Evolutionary conservation across 2,329 filamentous ascomycete species (phyloP), one percentile per base, ranked within the genome.

Genomic region (Penicillium rolfsii): DNA sequence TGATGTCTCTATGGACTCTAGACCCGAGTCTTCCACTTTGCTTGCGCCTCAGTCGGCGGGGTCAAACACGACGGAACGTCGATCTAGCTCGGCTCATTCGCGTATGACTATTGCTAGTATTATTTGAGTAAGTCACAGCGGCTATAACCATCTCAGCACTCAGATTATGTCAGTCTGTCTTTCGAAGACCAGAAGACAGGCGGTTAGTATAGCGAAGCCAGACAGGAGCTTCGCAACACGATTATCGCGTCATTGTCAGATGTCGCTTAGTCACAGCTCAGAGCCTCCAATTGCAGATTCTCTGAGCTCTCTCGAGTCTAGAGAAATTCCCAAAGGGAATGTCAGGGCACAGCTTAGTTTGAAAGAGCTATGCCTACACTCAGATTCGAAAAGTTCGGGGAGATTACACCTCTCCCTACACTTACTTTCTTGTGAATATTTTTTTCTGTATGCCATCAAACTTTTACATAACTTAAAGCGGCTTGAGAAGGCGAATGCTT

Each of bases 91-190:
- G 58, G 68, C 72, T 49, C 73, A 76, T 67, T 77, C 77, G 58
- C 75, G 78, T 52, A 81, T 81, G 79, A 80, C 76, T 24, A 80
- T 81, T 60, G 79, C 79, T 14, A 81, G 75, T 64, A 80, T 81
- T 60, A 80, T 80, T 28, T 79, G 63, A 74, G 50, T 26, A 28
- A 16, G 24, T 30, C 4, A 16, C 14, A 5, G 14, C 3, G 26
- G 7, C 24, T 48, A n/a, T n/a, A n/a, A 4, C 4, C 9, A 7
- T 6, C 12, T n/a, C n/a, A 8, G 2, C n/a, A 28, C 5, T 48
- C 4, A 16, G 5, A 30, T 48, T 9, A 28, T 30, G 4, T 8
- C 9, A 14, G 11, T 2, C 14, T 35, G 28, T 9, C 16, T 14
- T 50, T 8, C 24, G 22, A 22, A 22, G 5, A 14, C 9, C 22